Percentiles rank a stretch among this genome's conserved stretches.
Conservation (phyloP, 495 filamentous ascomycete genomes). For the Pyrenula aspistea region DNA sequence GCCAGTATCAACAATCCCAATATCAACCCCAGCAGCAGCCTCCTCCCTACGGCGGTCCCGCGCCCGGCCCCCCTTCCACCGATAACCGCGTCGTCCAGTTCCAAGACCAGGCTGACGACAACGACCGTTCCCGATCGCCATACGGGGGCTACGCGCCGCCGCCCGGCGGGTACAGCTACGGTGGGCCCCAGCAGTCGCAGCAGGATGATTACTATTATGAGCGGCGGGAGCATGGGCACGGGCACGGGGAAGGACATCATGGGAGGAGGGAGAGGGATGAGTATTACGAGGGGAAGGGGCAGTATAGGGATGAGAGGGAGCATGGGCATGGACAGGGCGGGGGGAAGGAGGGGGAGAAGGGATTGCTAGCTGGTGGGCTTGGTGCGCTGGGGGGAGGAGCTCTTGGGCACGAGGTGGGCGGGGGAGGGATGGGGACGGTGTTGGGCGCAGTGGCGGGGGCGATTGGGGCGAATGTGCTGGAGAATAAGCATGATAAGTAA, state of each 20-base stretch:
- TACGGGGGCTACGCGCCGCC: not conserved
- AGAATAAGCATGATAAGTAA: conserved; percentile 22
- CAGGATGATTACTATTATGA: not conserved
- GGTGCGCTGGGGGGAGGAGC: conserved; percentile 31
- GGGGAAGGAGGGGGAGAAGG: not conserved
- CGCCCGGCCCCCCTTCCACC: conserved; percentile 10
- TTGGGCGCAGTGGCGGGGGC: conserved; percentile 32
- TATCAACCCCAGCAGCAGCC: conserved; percentile 13
- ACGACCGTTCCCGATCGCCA: not conserved
- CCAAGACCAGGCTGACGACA: conserved; percentile 7
- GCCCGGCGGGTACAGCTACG: not conserved
- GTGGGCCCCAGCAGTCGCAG: not conserved
- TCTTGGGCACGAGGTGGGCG: conserved; percentile 29
- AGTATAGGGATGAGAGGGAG: not conserved
- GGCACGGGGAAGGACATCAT: not conserved
- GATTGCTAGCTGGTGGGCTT: conserved; percentile 5
- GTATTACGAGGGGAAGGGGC: not conserved
- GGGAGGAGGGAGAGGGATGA: not conserved
- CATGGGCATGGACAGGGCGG: not conserved
- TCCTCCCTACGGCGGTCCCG: conserved; percentile 9
- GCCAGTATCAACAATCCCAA: not conserved
- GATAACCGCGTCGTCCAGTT: conserved; percentile 9
- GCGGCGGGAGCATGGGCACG: not conserved
- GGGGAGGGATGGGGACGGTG: conserved; percentile 26
- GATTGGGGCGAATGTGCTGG: conserved; percentile 23